Evolutionary conservation across 1,139 yeast species (phyloP).

Genomic region (Protomyces inundatus): DNA sequence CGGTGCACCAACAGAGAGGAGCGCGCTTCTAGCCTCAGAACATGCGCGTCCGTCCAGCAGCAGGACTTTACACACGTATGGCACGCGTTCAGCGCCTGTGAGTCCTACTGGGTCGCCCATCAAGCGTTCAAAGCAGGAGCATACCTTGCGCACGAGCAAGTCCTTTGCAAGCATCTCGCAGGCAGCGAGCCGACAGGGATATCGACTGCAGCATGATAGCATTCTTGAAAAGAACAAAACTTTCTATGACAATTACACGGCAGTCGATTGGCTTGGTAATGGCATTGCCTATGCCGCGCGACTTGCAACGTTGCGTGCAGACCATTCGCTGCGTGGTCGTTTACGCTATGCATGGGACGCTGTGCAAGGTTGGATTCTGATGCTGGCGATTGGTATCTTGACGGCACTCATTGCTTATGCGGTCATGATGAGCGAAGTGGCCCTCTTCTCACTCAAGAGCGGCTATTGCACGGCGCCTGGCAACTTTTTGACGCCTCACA

Average conservation of each 20-base stretch:
- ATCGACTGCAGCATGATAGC: neutral
- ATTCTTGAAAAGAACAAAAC: constrained; percentile 14
- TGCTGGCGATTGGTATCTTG: constrained; percentile 39
- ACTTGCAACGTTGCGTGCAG: constrained; percentile 41
- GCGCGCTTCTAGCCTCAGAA: neutral
- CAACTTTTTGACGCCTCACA: neutral
- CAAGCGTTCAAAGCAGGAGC: neutral
- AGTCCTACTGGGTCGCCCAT: neutral
- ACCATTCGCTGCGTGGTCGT: constrained; percentile 23
- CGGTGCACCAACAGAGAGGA: neutral
- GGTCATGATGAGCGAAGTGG: constrained; percentile 51
- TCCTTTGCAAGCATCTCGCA: neutral
- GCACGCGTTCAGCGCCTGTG: neutral
- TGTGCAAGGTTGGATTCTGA: constrained; percentile 48
- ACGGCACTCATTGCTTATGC: constrained; percentile 51
- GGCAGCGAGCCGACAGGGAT: neutral
- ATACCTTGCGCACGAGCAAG: neutral
- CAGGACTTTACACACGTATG: neutral
- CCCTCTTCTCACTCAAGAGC: constrained; percentile 51
- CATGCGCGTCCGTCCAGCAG: too few species aligned
- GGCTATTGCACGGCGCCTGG: constrained; percentile 46
- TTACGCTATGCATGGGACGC: constrained; percentile 38
- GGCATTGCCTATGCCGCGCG: constrained; percentile 48
- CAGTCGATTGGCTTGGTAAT: constrained; percentile 60
- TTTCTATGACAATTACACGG: constrained; percentile 59